phyloP scores from a whole-genome alignment of 192 early-diverging fungal genomes.

The Phlyctochytrium arcticum region DNA sequence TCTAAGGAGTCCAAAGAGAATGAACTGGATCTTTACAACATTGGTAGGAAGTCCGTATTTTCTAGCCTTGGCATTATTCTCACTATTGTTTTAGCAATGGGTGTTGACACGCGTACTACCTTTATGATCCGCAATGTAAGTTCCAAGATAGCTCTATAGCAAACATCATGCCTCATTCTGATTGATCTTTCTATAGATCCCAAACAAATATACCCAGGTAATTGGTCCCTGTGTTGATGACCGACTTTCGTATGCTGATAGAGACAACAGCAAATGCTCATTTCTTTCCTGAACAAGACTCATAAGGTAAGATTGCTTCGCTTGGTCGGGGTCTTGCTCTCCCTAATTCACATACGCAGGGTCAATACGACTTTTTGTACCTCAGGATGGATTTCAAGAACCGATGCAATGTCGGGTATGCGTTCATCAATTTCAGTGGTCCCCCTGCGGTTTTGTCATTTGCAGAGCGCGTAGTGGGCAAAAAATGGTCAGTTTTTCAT shows the following conservation, averaged over 20 bases:
- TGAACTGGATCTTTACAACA: constrained; percentile 30
- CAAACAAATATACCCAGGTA: constrained; percentile 81
- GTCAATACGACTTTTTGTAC: constrained; percentile 70
- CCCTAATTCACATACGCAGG: neutral
- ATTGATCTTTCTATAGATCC: too few relatives aligned
- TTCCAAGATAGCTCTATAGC: neutral
- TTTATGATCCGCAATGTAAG: constrained; percentile 74
- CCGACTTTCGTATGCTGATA: neutral
- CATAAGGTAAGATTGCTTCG: constrained; percentile 43
- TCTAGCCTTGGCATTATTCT: neutral
- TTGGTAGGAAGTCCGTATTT: too few relatives aligned
- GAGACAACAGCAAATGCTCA: constrained; percentile 63
- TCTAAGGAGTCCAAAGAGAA: too few relatives aligned
- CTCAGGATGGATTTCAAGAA: constrained; percentile 86
- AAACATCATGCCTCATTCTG: too few relatives aligned
- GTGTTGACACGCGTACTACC: constrained; percentile 65
- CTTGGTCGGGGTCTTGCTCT: neutral
- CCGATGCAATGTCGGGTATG: constrained; percentile 78
- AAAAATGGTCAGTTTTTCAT: constrained; percentile 54
- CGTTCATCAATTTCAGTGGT: constrained; percentile 61
- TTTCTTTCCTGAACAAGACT: constrained; percentile 66
- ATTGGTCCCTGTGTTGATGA: neutral
- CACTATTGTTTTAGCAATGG: constrained; percentile 22
- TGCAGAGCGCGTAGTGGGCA: constrained; percentile 62
- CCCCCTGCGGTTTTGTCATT: constrained; percentile 63